Base-by-base conservation (phyloP, 202 grass and related monocot genomes). In the Saccharum hybrid region DNA sequence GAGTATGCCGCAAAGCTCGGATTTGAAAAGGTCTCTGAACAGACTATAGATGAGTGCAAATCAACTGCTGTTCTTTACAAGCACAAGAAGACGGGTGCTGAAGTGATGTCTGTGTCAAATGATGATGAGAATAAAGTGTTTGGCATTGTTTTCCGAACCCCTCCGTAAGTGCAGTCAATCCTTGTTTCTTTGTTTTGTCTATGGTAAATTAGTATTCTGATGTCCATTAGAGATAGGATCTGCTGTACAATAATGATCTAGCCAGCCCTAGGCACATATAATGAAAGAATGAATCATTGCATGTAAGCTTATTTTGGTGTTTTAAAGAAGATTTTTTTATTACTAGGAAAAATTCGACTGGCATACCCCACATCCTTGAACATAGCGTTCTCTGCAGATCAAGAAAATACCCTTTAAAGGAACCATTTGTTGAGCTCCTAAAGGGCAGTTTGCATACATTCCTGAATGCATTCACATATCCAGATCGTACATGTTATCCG, bases 391-490 rank as follows among this genome's bases (percentile, higher is more conserved):
- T 99, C 70, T 99, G 96, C 80, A 93, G 96, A 83, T 99, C 96
- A 57, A 90, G 91, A 84, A 99, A 99, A 74, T 99, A 99, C 84
- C 96, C 96, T 70, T 86, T 99, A 72, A 99, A 99, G 89, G 96
- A 99, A 88, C 96, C 96, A 83, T 99, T 99, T 99, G 96, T 99
- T 63, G 96, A 99, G 72, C 88, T 99, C 75, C 85, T 99, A 51
- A 99, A 99, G 84, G 96, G 96, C 67, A 99, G 96, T 68, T 66
- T 96, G 75, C 87, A 99, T 70, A 99, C 96, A 81, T 99, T 99
- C 90, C 86, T 99, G 48, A 99, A 99, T 89, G 96, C 96, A 49
- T 99, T 99, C 68, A 99, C 96, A 78, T 99, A 99, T 92, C 96
- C 96, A 1, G 96, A 99, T 71, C 87, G 93, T 68, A 99, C 96